Conservation (phyloP, 2,329 filamentous ascomycete species). For the Microdochium trichocladiopsis region DNA sequence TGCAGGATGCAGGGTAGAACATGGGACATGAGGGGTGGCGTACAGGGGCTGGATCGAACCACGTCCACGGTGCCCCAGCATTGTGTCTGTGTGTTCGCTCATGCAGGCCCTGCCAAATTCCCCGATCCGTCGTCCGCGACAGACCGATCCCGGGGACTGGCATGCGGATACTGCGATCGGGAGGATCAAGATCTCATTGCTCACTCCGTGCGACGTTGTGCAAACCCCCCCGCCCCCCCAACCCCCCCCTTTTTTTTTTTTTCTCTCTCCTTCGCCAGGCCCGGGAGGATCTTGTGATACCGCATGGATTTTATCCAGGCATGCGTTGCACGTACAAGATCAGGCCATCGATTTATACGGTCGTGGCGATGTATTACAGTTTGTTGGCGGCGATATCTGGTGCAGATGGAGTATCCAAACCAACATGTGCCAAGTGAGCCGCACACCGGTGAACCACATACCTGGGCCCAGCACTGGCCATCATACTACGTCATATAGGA, state of each 20-base stretch:
- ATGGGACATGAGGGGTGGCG: not conserved
- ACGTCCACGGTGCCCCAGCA: not conserved
- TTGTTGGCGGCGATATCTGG: not conserved
- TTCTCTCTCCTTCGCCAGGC: not conserved
- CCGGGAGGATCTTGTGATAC: not conserved
- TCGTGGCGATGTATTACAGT: not conserved
- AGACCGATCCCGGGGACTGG: not conserved
- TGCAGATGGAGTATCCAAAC: not conserved
- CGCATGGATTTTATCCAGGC: not conserved
- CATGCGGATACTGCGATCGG: not conserved
- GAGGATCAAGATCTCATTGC: not conserved
- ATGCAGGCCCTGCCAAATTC: not conserved
- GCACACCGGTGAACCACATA: not conserved
- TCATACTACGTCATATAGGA: not conserved
- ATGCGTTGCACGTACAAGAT: not conserved
- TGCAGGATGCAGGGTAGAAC: not conserved
- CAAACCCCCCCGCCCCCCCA: not conserved
- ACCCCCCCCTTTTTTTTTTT: not conserved
- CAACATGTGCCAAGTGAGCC: not conserved
- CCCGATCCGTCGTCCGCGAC: not conserved
- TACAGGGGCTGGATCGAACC: not conserved
- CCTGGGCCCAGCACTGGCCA: not conserved
- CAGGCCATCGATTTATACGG: not conserved
- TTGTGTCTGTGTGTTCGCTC: not conserved
- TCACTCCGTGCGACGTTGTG: not conserved